phyloP scores from a whole-genome alignment of 768 basidiomycete species.

The Tricholoma sp. region DNA sequence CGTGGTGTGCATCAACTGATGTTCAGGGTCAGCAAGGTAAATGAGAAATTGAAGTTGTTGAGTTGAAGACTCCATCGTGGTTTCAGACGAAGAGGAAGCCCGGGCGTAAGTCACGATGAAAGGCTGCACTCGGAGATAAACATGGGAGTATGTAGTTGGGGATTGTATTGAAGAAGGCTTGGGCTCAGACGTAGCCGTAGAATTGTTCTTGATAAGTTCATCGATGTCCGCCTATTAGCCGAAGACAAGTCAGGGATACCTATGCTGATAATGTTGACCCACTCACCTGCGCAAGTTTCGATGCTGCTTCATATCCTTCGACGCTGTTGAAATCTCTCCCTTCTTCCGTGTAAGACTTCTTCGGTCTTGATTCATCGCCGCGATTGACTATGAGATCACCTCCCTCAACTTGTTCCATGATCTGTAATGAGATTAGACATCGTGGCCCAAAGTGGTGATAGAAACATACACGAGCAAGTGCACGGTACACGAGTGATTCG shows the following conservation, averaged over 20 bases:
- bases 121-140: constrained; percentile 93
- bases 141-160: constrained; percentile 79
- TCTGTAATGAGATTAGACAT: constrained; percentile 33
- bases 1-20: constrained; percentile 71
- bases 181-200: constrained; percentile 26
- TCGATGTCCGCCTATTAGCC: constrained; percentile 64
- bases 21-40: constrained; percentile 71
- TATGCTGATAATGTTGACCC: constrained; percentile 4
- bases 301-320: constrained; percentile 78
- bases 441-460: background rate
- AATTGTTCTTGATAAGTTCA: constrained; percentile 64
- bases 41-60: constrained; percentile 67
- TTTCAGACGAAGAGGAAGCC: constrained; percentile 26
- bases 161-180: constrained; percentile 30
- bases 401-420: constrained; percentile 93
- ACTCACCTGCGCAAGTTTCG: constrained; percentile 77
- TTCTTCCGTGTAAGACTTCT: constrained; percentile 39
- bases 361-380: constrained; percentile 72
- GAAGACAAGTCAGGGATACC: background rate
- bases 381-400: constrained; percentile 87
- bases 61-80: constrained; percentile 33
- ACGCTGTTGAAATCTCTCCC: constrained; percentile 75
- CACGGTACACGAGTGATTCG: constrained; percentile 88
- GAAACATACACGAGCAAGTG: constrained; percentile 65
- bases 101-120: constrained; percentile 56